Evolutionary conservation across 805 yeast species (phyloP).

Genomic region (Ogataea paraovalis): DNA sequence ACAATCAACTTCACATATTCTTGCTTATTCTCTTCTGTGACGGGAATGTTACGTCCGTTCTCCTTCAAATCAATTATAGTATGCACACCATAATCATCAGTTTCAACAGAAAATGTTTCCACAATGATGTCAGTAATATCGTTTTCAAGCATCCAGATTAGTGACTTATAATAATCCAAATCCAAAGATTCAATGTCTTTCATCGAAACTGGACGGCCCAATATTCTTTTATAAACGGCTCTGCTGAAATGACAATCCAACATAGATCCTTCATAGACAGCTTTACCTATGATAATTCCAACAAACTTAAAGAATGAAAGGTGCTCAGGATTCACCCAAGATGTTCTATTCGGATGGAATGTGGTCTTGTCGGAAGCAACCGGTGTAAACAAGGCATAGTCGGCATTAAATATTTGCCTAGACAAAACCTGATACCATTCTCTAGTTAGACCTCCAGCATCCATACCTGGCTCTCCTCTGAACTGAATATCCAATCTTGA

Average conservation of each 20-base stretch:
- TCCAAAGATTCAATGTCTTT: conserved; percentile 95
- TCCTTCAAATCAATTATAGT: conserved; percentile 78
- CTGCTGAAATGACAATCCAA: conserved; percentile 93
- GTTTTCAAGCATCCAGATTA: conserved; percentile 70
- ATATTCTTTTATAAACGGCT: conserved; percentile 85
- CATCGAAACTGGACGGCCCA: conserved; percentile 75
- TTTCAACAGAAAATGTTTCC: conserved; percentile 90
- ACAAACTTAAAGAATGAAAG: conserved; percentile 88
- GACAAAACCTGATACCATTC: conserved; percentile 97
- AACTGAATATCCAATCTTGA: conserved; percentile 77
- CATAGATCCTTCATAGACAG: conserved; percentile 79
- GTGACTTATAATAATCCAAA: conserved; percentile 84
- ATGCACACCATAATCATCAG: conserved; percentile 91
- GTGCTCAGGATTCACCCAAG: conserved; percentile 92
- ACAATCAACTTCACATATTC: conserved; percentile 86
- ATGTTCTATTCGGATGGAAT: conserved; percentile 90
- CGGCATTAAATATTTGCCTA: conserved; percentile 94
- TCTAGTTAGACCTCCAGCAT: conserved; percentile 96
- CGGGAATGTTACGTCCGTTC: conserved; percentile 77
- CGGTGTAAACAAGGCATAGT: conserved; percentile 86
- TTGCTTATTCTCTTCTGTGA: conserved; percentile 84
- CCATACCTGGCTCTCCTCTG: conserved; percentile 92
- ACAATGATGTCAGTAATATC: conserved; percentile 71
- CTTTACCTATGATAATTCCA: conserved; percentile 92
- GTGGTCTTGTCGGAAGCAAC: conserved; percentile 90